Evolutionary conservation across 108 stramenopile species (phyloP), one percentile per base, ranked within the genome.

Genomic region (Fistulifera solaris): DNA sequence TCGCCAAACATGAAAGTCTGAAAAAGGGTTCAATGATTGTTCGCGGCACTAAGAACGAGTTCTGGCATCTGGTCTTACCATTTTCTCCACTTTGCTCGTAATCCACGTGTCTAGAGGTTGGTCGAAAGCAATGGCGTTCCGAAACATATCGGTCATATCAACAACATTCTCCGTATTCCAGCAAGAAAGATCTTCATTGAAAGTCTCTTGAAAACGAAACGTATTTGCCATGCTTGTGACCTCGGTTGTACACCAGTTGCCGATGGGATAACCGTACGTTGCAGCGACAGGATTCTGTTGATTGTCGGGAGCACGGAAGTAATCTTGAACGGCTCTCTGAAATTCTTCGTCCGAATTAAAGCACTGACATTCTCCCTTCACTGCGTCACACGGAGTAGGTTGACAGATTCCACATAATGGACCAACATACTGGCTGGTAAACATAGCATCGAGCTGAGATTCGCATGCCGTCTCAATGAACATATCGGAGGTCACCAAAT

Each of bases 141-240:
- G 1, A 31, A 60, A 60, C 41, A 63, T 56, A 16, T 27, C 0
- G 8, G 21, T 21, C 63, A 70, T 65, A 18, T 21, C 46, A 15
- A 27, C 49, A 2, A 70, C 68, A 53, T 35, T 38, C 22, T 48
- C 51, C 1, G 27, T 27, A 52, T 70, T 58, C 71, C 71, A 72
- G 3, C 21, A 15, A 23, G 22, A 13, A 40, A 72, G 47, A 38
- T 60, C 59, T 21, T 50, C 38, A 22, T 66, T 60, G 40, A 66
- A 63, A 24, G 19, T 39, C 11, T 17, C 16, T 25, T 6, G 21
- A 35, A 18, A 14, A 14, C 26, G 18, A 45, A 60, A 60, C 23
- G 52, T 51, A 14, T 23, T 26, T 22, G 2, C 18, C 48, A 51
- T 39, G 26, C 58, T 8, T 38, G 16, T 50, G 10, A 31, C 38